phyloP scores from a whole-genome alignment of 257 asterid species.

The Handroanthus guayacan region DNA sequence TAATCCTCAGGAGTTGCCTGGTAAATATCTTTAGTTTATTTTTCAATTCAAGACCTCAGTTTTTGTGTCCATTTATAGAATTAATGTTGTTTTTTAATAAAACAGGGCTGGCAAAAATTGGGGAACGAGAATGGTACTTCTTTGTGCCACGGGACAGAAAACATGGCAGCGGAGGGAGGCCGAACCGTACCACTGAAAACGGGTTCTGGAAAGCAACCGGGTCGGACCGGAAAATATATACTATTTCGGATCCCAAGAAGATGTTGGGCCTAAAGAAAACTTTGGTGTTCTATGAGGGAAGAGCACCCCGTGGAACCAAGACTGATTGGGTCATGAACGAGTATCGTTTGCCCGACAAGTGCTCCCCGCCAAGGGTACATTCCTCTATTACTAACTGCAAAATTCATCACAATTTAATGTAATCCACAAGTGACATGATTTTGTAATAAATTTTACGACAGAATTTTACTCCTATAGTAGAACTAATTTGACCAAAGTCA shows the following conservation, averaged over 20 bases:
- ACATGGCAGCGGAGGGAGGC: conserved; percentile 78
- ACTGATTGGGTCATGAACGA: conserved; percentile 94
- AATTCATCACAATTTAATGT: no score
- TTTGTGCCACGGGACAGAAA: conserved; percentile 71
- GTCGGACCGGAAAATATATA: conserved; percentile 64
- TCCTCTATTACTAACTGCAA: background rate
- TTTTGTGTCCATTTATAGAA: no score
- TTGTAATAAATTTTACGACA: no score
- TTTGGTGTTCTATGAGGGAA: conserved; percentile 74
- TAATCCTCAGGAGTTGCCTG: conserved; percentile 78
- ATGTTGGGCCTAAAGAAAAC: conserved; percentile 71
- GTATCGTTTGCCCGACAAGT: conserved; percentile 65
- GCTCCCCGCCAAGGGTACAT: conserved; percentile 51
- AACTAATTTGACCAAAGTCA: no score
- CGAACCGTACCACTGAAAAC: conserved; percentile 63
- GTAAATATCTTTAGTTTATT: conserved; percentile 35
- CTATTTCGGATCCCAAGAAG: conserved; percentile 53
- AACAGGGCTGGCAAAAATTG: conserved; percentile 71
- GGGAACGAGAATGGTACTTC: conserved; percentile 86
- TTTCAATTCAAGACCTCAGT: no score
- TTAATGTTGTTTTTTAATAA: background rate
- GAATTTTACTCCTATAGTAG: no score
- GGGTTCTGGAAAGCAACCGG: conserved; percentile 97
- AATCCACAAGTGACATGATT: no score
- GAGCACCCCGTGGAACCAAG: conserved; percentile 80